These are phyloP conservation scores for Solanum chaucha DNA, from an alignment of 257 asterid genomes.

Conservation along the genomic window DNA sequence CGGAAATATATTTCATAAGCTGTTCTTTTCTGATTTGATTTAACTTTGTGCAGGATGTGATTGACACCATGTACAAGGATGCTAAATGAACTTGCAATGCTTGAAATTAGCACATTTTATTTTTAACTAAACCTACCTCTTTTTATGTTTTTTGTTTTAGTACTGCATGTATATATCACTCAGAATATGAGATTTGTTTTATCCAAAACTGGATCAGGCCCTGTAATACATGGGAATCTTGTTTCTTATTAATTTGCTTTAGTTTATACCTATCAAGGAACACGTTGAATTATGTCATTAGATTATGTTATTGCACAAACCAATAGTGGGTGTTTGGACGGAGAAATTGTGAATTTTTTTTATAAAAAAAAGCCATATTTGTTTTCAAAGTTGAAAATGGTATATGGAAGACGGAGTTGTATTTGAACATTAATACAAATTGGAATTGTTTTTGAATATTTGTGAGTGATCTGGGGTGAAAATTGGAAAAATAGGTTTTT, in stretches of 20 bases:
- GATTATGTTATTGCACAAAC: not conserved
- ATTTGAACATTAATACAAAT: not conserved
- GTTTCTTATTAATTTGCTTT: not conserved
- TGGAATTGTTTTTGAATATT: no score
- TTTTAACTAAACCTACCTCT: not conserved
- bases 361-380: no score
- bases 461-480: not conserved
- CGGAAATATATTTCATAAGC: not conserved
- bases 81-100: constrained; percentile 28
- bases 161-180: not conserved
- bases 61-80: constrained; percentile 69
- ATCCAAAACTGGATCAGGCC: not conserved
- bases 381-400: not conserved
- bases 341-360: not conserved
- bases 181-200: not conserved
- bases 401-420: not conserved
- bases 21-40: not conserved
- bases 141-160: not conserved
- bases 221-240: not conserved
- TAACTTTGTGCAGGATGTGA: constrained; percentile 34
- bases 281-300: not conserved
- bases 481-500: no score
- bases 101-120: not conserved
- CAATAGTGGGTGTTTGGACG: not conserved
- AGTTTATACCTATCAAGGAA: not conserved